Percentiles rank a stretch among this genome's conserved stretches.
These are phyloP conservation scores for Venturia asperata DNA, from an alignment of 2,329 filamentous ascomycete genomes.

Conservation along the genomic window DNA sequence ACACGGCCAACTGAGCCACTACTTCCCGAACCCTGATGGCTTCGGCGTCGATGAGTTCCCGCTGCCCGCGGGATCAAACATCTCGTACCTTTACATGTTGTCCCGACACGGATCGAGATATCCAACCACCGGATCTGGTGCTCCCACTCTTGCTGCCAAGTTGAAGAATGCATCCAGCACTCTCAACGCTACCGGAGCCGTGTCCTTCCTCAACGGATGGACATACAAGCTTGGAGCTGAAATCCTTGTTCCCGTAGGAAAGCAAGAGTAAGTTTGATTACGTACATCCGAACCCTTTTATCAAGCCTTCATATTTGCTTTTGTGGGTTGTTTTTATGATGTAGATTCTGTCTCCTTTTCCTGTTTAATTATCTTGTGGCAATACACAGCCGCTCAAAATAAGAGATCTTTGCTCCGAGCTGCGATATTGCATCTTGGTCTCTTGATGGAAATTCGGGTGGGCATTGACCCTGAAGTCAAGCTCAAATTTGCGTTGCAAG, in stretches of 20 bases:
- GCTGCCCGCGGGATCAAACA: slow-evolving; percentile 58
- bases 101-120: slow-evolving; percentile 69
- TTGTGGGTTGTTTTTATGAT: not conserved
- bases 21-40: slow-evolving; percentile 58
- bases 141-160: slow-evolving; percentile 50
- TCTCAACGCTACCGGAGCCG: slow-evolving; percentile 49
- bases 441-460: no score
- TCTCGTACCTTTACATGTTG: slow-evolving; percentile 65
- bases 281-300: not conserved
- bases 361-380: not conserved
- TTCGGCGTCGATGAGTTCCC: slow-evolving; percentile 69
- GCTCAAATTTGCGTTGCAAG: no score
- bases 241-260: slow-evolving; percentile 64
- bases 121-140: slow-evolving; percentile 54
- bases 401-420: no score
- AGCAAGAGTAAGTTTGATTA: slow-evolving; percentile 48
- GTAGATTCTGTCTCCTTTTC: not conserved
- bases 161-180: slow-evolving; percentile 49
- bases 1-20: slow-evolving; percentile 64
- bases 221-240: slow-evolving; percentile 61
- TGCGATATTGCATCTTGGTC: no score
- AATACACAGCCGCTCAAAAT: no score
- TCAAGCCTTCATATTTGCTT: not conserved
- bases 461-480: no score
- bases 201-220: slow-evolving; percentile 65